These are phyloP conservation scores for Cerrena zonata DNA, from an alignment of 1,284 basidiomycete species.

Conservation along the genomic window DNA sequence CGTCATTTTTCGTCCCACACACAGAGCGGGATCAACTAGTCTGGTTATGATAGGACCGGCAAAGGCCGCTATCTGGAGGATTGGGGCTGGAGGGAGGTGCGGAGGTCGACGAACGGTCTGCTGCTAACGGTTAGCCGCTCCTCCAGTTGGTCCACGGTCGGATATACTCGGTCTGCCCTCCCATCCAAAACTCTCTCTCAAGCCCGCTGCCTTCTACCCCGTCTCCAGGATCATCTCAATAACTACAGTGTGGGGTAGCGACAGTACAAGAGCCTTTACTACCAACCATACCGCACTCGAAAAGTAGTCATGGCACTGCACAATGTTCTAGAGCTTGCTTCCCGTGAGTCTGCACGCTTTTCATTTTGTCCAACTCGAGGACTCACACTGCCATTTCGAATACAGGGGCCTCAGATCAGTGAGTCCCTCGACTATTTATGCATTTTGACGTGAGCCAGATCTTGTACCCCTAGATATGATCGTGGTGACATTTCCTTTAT, in stretches of 20 bases:
- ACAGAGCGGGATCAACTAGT: background rate
- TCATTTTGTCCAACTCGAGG: background rate
- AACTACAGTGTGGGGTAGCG: background rate
- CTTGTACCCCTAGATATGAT: constrained; percentile 38
- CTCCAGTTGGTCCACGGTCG: background rate
- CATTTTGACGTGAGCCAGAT: background rate
- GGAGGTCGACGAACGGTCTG: too few species aligned
- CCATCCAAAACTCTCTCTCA: background rate
- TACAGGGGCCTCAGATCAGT: constrained; percentile 9
- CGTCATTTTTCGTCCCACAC: background rate
- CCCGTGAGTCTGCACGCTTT: constrained; percentile 6
- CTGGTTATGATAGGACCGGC: background rate
- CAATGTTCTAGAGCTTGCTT: background rate
- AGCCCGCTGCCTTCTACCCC: background rate
- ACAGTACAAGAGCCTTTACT: background rate
- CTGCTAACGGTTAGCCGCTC: too few species aligned
- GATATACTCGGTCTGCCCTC: too few species aligned
- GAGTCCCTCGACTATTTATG: constrained; percentile 4
- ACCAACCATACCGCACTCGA: background rate
- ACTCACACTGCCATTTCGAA: background rate
- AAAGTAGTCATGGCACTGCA: background rate
- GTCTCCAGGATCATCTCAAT: background rate
- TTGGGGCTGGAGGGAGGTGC: too few species aligned
- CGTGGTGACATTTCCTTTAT: constrained; percentile 75
- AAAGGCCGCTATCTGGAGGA: background rate